Evolutionary conservation across 495 filamentous ascomycete genomes (phyloP).

Genomic region (Terfezia claveryi): DNA sequence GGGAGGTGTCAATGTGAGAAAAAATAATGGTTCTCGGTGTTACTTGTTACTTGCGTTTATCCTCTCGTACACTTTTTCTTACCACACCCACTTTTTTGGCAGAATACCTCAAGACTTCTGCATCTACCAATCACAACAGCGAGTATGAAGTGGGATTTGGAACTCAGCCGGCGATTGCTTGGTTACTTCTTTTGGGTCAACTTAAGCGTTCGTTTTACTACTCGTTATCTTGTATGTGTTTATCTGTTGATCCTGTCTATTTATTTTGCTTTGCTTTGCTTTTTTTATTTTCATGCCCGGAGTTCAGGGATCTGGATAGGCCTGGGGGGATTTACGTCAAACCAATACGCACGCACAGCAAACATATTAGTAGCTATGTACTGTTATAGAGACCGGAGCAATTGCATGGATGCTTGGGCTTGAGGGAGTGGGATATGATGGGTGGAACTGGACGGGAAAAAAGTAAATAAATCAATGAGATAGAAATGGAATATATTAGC

Average conservation of each 20-base stretch:
- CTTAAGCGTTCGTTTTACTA: background rate
- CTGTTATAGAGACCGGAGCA: too few relatives aligned
- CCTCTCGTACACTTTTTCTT: background rate
- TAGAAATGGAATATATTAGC: too few relatives aligned
- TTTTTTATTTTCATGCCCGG: background rate
- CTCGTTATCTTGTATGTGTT: background rate
- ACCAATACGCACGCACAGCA: too few relatives aligned
- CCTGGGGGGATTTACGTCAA: too few relatives aligned
- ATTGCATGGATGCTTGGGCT: too few relatives aligned
- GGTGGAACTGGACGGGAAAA: too few relatives aligned
- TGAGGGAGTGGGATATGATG: too few relatives aligned
- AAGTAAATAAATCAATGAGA: too few relatives aligned
- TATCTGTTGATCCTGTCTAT: background rate
- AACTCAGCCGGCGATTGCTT: background rate
- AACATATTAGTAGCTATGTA: too few relatives aligned
- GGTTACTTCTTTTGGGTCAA: background rate
- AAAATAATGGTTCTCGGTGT: background rate
- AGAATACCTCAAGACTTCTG: too few relatives aligned
- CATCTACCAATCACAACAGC: too few relatives aligned
- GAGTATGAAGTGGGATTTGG: background rate
- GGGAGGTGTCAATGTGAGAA: background rate
- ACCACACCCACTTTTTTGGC: background rate
- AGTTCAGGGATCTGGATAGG: background rate
- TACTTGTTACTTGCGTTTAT: background rate
- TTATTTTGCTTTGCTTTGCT: background rate